These are phyloP conservation scores for Colletotrichum tanaceti DNA, from an alignment of 2,329 filamentous ascomycete species.

Conservation along the genomic window DNA sequence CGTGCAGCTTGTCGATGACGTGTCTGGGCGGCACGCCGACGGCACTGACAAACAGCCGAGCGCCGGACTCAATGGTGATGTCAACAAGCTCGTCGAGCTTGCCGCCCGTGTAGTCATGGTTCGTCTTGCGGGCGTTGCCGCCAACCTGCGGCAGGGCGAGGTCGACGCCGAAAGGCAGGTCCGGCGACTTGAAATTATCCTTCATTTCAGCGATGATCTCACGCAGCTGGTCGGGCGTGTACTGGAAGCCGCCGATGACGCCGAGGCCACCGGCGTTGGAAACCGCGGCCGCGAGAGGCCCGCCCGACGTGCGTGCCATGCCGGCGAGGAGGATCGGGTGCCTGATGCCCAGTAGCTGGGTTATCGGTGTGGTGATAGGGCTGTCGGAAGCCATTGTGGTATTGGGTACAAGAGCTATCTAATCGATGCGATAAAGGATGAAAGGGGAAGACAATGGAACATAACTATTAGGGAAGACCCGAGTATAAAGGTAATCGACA, in stretches of 20 bases:
- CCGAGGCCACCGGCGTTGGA: constrained; percentile 89
- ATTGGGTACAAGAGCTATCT: background rate
- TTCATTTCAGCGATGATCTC: constrained; percentile 90
- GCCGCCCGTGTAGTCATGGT: constrained; percentile 94
- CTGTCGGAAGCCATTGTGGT: constrained; percentile 55
- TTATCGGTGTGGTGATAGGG: constrained; percentile 81
- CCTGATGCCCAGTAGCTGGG: constrained; percentile 80
- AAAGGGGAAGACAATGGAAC: background rate
- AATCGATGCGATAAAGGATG: background rate
- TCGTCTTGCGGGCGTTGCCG: constrained; percentile 85
- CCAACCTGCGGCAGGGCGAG: constrained; percentile 92
- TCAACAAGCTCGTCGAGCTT: constrained; percentile 89
- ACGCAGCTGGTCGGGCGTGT: constrained; percentile 79
- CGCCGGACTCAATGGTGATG: constrained; percentile 86
- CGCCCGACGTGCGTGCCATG: constrained; percentile 89
- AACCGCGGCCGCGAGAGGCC: constrained; percentile 83
- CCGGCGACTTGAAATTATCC: constrained; percentile 71
- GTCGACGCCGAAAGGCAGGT: constrained; percentile 89
- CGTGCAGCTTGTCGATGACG: constrained; percentile 82
- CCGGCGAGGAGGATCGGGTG: constrained; percentile 93
- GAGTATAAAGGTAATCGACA: background rate
- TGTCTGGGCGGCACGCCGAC: constrained; percentile 84
- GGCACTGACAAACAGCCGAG: constrained; percentile 85
- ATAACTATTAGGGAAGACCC: too few relatives aligned
- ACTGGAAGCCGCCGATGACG: constrained; percentile 78